A percentile compares a stretch with the other conserved stretches of the same genome.
phyloP scores from a whole-genome alignment of 2,329 filamentous ascomycete species.

The Hirsutella minnesotensis region DNA sequence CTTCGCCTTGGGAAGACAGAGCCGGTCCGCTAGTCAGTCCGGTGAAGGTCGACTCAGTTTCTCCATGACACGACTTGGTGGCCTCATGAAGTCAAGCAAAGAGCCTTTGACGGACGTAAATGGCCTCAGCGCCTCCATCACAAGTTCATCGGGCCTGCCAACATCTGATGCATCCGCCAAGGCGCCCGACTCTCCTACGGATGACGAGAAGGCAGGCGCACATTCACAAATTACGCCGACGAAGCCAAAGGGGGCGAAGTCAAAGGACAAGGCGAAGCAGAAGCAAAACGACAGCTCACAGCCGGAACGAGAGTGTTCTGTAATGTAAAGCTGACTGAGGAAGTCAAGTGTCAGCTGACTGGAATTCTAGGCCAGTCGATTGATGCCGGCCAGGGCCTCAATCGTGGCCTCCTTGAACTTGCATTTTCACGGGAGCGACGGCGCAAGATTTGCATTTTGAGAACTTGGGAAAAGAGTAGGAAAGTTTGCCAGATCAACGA shows the following conservation, averaged over 20 bases:
- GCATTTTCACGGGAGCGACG: slow-evolving; percentile 1
- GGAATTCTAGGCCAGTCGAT: too few species aligned
- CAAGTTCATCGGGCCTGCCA: slow-evolving; percentile 14
- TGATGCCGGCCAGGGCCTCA: too few species aligned
- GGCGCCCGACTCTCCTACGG: slow-evolving; percentile 10
- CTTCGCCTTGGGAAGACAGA: slow-evolving; percentile 36
- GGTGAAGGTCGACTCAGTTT: slow-evolving; percentile 46
- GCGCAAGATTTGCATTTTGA: neutral
- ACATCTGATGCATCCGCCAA: slow-evolving; percentile 11
- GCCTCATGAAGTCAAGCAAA: slow-evolving; percentile 38
- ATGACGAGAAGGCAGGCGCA: slow-evolving; percentile 8
- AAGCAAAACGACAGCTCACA: slow-evolving; percentile 20
- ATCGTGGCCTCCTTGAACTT: too few species aligned
- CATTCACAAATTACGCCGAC: slow-evolving; percentile 9
- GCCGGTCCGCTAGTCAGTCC: slow-evolving; percentile 45
- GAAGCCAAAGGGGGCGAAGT: slow-evolving; percentile 22
- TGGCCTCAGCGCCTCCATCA: slow-evolving; percentile 12
- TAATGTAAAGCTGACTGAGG: slow-evolving; percentile 25
- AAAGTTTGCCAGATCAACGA: neutral
- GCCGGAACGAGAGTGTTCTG: slow-evolving; percentile 34
- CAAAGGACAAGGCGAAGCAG: slow-evolving; percentile 25
- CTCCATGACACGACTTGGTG: slow-evolving; percentile 43
- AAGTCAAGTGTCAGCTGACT: too few species aligned
- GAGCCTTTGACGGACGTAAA: slow-evolving; percentile 24
- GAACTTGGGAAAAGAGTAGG: neutral